Evolutionary conservation across 768 basidiomycete genomes (phyloP).

Genomic region (Tylopilus sp.): DNA sequence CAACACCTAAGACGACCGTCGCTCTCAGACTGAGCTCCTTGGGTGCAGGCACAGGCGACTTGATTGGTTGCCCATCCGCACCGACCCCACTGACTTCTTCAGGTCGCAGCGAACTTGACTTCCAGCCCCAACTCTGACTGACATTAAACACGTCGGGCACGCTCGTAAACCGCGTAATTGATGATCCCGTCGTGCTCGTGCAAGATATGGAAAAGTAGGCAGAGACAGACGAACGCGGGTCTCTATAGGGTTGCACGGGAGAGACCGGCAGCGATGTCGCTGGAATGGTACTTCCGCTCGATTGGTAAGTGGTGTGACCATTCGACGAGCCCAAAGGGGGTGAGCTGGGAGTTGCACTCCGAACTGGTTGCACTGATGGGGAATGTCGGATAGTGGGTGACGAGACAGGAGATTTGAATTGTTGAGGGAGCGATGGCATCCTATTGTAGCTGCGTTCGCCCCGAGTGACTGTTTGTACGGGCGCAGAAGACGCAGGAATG

Average conservation of each 20-base stretch:
- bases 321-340: slow-evolving; percentile 22
- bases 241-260: slow-evolving; percentile 70
- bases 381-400: slow-evolving; percentile 38
- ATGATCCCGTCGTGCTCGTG: slow-evolving; percentile 74
- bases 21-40: slow-evolving; percentile 66
- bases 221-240: slow-evolving; percentile 64
- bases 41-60: slow-evolving; percentile 29
- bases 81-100: slow-evolving; percentile 45
- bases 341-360: slow-evolving; percentile 43
- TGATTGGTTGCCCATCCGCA: slow-evolving; percentile 30
- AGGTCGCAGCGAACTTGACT: slow-evolving; percentile 53
- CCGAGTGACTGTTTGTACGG: slow-evolving; percentile 32
- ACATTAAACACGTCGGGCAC: slow-evolving; percentile 82
- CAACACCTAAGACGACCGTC: slow-evolving; percentile 74
- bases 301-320: slow-evolving; percentile 21
- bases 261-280: slow-evolving; percentile 43
- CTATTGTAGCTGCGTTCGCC: slow-evolving; percentile 28
- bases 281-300: slow-evolving; percentile 27
- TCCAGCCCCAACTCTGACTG: slow-evolving; percentile 95
- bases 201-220: slow-evolving; percentile 87
- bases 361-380: slow-evolving; percentile 44
- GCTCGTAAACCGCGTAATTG: slow-evolving; percentile 80
- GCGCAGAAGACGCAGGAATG: slow-evolving; percentile 68
- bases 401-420: slow-evolving; percentile 25
- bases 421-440: slow-evolving; percentile 30